phyloP scores from a whole-genome alignment of 2,329 filamentous ascomycete species.

The Fusarium sacchari region DNA sequence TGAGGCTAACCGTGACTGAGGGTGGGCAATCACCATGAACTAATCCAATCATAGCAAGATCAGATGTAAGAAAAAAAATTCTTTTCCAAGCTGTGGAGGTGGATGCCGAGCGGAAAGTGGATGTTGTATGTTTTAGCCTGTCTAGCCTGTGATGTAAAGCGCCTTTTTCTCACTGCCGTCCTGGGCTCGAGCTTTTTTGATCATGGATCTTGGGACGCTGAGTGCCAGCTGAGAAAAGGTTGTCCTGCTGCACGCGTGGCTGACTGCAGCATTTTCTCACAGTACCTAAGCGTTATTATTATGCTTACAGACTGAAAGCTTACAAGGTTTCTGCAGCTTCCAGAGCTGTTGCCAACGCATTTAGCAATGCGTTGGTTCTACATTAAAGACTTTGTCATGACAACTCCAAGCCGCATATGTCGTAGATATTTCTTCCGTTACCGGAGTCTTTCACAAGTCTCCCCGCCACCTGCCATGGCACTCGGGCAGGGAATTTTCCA shows the following conservation, averaged over 20 bases:
- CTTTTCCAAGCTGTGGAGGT: conserved; percentile 27
- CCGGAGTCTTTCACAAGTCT: conserved; percentile 3
- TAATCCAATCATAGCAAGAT: conserved; percentile 26
- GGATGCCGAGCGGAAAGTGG: conserved; percentile 33
- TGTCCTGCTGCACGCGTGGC: background rate
- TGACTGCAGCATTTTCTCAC: background rate
- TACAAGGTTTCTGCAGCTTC: conserved; percentile 12
- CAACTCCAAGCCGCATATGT: conserved; percentile 20
- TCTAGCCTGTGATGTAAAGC: conserved; percentile 22
- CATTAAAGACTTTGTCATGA: conserved; percentile 21
- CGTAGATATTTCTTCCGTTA: conserved; percentile 2
- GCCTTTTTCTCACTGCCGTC: conserved; percentile 26
- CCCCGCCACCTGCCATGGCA: conserved; percentile 16
- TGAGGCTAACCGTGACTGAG: conserved; percentile 12
- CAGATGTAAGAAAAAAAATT: conserved; percentile 30
- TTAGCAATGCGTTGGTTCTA: background rate
- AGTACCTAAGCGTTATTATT: background rate
- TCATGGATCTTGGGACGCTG: conserved; percentile 9
- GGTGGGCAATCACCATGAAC: background rate
- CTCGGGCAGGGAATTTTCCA: background rate
- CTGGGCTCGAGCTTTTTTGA: conserved; percentile 17
- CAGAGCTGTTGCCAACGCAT: background rate
- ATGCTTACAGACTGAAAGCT: background rate
- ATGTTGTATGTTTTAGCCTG: conserved; percentile 18
- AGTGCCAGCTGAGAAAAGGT: conserved; percentile 7